Base-by-base conservation (phyloP, 108 stramenopile species). In the Conticribra weissflogii region DNA sequence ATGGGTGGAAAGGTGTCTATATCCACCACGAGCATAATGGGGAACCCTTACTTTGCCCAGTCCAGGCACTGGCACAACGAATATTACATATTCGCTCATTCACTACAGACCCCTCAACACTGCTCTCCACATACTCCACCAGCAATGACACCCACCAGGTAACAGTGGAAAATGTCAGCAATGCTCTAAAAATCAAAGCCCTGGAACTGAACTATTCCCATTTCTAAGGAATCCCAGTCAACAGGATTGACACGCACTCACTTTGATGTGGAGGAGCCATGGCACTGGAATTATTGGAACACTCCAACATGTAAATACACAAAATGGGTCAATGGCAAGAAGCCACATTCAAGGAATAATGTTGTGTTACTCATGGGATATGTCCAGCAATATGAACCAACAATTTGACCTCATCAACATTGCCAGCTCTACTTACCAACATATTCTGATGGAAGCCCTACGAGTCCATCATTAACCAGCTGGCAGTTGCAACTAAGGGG, bases 311-410 rank as follows among this genome's bases (percentile, higher is more conserved):
- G 36, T 16, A 60, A 23, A 45, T 60, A 45, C 59, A 60, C 22
- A 60, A 45, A 17, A 60, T 60, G 59, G 44, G 59, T 2, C 59
- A 24, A 12, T 60, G 59, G 59, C 7, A 22, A 14, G 44, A 44
- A 18, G 59, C 36, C 16, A 60, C 59, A 3, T 60, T 60, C 59
- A 60, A 57, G 19, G 31, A 30, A 16, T 57, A 57, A 28, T 57
- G 17, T n/a, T 12, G n/a, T 28, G 8, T 8, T 57, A 32, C 56
- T 57, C 56, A 3, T 4, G 18, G 9, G 56, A 31, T 17, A 57
- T 57, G 56, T 31, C 56, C 2, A 27, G 17, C 0, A 15, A 12
- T 15, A 57, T 57, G 56, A 57, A 30, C 17, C 1, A 9, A 30
- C 30, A 14, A n/a, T 32, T 57, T 2, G 12, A 32, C 27, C 32